Base-by-base conservation (phyloP, 78 protist genomes). In the Creolimax fragrantissima region DNA sequence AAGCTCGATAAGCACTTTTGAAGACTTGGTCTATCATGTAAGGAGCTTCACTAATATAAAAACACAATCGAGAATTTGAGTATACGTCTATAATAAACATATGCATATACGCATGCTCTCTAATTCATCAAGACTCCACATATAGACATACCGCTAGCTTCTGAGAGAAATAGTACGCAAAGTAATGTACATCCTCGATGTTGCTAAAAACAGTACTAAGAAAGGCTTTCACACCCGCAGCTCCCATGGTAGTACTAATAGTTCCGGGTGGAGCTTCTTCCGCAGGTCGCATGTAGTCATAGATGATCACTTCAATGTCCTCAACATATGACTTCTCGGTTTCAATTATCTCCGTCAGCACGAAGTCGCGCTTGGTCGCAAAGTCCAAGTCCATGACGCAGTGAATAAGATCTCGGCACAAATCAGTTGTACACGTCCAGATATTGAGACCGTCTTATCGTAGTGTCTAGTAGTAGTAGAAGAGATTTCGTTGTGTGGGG, bases 181-280 rank as follows among this genome's bases (percentile, higher is more conserved):
- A 35, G 35, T 35, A 83, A 41, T 83, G 86, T 32, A 83, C 86
- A 6, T 83, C 86, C 86, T 83, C 86, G 86, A 83, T 83, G 86
- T 83, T 83, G 0, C 86, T 24, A 83, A 83, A 83, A 36, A 83
- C 86, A 41, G 35, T 83, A 6, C 37, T 83, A 39, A 24, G 41
- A 24, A 83, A 83, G 86, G 35, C 35, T 11, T 6, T 32, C 11
- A 58, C 17, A 11, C 17, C 17, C 11, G 74, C 74, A n/a, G n/a
- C n/a, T n/a, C n/a, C n/a, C 39, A 32, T 58, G 39, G 11, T 58
- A 1, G 24, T 58, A 1, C 74, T 58, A 17, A 17, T 58, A 58
- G 39, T 32, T 32, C 74, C 74, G 11, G 24, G 11, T 17, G 39
- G 39, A 32, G 11, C 74, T 41, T 83, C 86, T 32, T 6, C 86